Conservation (phyloP, 768 basidiomycete species). For the Rhizopogon vulgaris region DNA sequence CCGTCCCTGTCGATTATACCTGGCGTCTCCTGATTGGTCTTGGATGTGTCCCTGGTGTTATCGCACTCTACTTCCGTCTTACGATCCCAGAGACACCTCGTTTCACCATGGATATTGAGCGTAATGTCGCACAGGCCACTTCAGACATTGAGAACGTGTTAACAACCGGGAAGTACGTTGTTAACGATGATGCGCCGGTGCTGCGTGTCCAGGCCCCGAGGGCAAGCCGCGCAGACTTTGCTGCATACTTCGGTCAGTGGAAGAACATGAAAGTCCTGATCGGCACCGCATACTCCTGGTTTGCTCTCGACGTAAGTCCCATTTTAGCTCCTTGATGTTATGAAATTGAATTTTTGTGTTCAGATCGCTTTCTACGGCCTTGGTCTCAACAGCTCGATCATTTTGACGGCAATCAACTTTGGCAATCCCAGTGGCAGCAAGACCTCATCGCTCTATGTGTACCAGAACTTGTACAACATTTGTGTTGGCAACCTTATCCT, state of each 20-base stretch:
- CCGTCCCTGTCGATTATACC: slow-evolving; percentile 58
- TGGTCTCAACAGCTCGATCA: slow-evolving; percentile 75
- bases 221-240: slow-evolving; percentile 65
- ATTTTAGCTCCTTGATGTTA: background rate
- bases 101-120: slow-evolving; percentile 87
- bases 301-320: slow-evolving; percentile 68
- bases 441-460: slow-evolving; percentile 36
- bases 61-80: slow-evolving; percentile 88
- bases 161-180: slow-evolving; percentile 36
- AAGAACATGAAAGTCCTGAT: slow-evolving; percentile 75
- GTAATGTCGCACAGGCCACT: slow-evolving; percentile 69
- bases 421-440: slow-evolving; percentile 34
- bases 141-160: slow-evolving; percentile 70
- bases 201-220: slow-evolving; percentile 65
- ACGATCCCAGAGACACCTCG: slow-evolving; percentile 92
- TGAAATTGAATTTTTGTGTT: slow-evolving; percentile 2
- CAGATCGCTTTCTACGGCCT: slow-evolving; percentile 87
- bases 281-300: slow-evolving; percentile 81
- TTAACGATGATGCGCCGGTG: slow-evolving; percentile 50
- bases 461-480: slow-evolving; percentile 55
- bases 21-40: slow-evolving; percentile 90
- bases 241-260: slow-evolving; percentile 61
- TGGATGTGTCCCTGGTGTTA: slow-evolving; percentile 72
- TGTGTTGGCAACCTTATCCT: slow-evolving; percentile 74
- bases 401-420: slow-evolving; percentile 64